Conservation (phyloP, 1,284 basidiomycete species). For the Lentinus polychrous region DNA sequence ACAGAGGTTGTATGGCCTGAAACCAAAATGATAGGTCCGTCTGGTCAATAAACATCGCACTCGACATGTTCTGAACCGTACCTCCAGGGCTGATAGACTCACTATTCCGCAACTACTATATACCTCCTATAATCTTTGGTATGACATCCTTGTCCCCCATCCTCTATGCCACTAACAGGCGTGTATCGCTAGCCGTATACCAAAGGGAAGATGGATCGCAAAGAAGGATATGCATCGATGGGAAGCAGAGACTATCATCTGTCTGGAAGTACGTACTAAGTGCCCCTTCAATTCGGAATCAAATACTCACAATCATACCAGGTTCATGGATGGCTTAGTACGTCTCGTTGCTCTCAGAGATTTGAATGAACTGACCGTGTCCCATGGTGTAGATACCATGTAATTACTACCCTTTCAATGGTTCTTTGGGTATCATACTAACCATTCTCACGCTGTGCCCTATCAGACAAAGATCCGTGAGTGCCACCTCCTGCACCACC, state of each 20-base stretch:
- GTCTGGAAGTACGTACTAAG: slow-evolving; percentile 41
- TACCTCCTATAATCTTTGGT: slow-evolving; percentile 50
- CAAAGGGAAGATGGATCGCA: slow-evolving; percentile 53
- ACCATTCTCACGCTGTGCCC: slow-evolving; percentile 1
- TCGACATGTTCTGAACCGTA: not conserved
- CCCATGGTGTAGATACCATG: not conserved
- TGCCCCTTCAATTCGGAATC: not conserved
- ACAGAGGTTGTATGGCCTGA: slow-evolving; percentile 65
- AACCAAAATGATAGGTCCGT: slow-evolving; percentile 23
- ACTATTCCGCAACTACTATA: slow-evolving; percentile 47
- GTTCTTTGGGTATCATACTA: not conserved
- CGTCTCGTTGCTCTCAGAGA: slow-evolving; percentile 18
- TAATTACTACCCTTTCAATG: not conserved
- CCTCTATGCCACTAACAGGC: not conserved
- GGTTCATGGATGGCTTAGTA: slow-evolving; percentile 64
- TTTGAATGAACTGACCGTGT: not conserved
- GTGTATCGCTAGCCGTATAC: slow-evolving; percentile 22
- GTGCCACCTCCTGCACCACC: too few relatives aligned
- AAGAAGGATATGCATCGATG: slow-evolving; percentile 66
- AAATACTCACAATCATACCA: slow-evolving; percentile 14
- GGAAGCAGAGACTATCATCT: slow-evolving; percentile 69
- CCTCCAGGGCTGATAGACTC: slow-evolving; percentile 43
- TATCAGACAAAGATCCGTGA: slow-evolving; percentile 48
- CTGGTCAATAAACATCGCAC: not conserved
- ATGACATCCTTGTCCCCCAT: slow-evolving; percentile 8